phyloP scores from a whole-genome alignment of 331 rosid species.

The Dryas integrifolia region DNA sequence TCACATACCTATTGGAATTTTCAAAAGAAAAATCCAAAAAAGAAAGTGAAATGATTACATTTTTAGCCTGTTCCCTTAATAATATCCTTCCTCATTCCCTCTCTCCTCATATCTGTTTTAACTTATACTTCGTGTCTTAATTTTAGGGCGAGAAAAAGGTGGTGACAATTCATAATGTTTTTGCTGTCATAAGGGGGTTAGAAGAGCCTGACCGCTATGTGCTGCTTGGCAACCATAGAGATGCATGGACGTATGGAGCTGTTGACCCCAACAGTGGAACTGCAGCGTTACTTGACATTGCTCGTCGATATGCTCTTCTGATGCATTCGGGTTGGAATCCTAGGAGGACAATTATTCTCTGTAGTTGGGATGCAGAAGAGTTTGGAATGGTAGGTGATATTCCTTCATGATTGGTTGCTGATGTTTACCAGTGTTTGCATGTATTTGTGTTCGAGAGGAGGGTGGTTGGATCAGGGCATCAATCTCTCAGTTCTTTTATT shows the following conservation, averaged over 20 bases:
- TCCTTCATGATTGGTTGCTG: slow-evolving; percentile 13
- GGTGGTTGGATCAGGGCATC: background rate
- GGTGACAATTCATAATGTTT: slow-evolving; percentile 63
- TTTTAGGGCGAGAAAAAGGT: slow-evolving; percentile 81
- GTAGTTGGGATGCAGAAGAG: slow-evolving; percentile 99
- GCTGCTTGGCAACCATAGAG: slow-evolving; percentile 94
- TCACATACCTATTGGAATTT: no score
- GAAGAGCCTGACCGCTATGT: slow-evolving; percentile 92
- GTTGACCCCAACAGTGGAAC: slow-evolving; percentile 98
- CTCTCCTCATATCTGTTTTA: background rate
- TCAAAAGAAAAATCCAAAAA: background rate
- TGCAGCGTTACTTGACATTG: slow-evolving; percentile 83
- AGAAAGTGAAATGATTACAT: background rate
- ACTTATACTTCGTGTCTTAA: slow-evolving; percentile 15
- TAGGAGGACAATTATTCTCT: slow-evolving; percentile 73
- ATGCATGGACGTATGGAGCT: slow-evolving; percentile 97
- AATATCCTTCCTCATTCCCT: background rate
- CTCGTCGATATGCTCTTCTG: slow-evolving; percentile 71
- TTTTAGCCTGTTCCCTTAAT: background rate
- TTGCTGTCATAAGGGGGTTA: slow-evolving; percentile 71
- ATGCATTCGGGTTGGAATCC: slow-evolving; percentile 68
- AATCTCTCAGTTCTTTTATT: background rate
- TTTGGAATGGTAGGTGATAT: slow-evolving; percentile 81
- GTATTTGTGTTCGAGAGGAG: background rate
- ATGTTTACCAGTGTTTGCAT: background rate